These are phyloP conservation scores for Yamadazyma aaseri DNA, from an alignment of 1,139 yeast species.

Conservation along the genomic window DNA sequence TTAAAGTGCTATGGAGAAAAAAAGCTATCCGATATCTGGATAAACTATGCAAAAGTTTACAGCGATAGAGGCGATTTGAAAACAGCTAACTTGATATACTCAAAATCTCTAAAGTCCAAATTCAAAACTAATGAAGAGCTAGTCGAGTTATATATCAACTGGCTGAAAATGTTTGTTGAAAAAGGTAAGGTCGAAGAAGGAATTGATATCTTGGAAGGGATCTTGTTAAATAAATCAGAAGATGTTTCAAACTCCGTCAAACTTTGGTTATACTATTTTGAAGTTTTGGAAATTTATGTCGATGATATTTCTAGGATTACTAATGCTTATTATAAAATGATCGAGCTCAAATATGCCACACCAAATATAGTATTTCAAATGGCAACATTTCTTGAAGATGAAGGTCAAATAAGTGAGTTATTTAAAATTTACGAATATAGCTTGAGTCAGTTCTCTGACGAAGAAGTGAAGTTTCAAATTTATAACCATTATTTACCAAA, in stretches of 20 bases:
- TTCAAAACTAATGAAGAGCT: constrained; percentile 62
- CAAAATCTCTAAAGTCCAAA: constrained; percentile 71
- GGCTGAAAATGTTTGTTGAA: constrained; percentile 69
- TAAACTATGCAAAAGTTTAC: constrained; percentile 64
- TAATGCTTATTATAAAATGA: constrained; percentile 56
- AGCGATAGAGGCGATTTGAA: constrained; percentile 52
- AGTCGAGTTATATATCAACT: constrained; percentile 63
- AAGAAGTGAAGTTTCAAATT: constrained; percentile 59
- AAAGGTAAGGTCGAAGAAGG: constrained; percentile 48
- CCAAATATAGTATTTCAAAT: constrained; percentile 66
- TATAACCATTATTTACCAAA: constrained; percentile 70
- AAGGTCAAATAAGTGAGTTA: constrained; percentile 48
- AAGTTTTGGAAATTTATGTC: constrained; percentile 63
- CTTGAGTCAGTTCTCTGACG: constrained; percentile 55
- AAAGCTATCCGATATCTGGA: constrained; percentile 62
- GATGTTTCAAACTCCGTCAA: constrained; percentile 52
- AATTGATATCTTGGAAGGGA: constrained; percentile 48
- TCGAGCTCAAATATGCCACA: constrained; percentile 66
- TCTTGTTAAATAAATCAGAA: constrained; percentile 29
- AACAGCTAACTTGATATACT: constrained; percentile 63
- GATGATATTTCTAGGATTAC: constrained; percentile 23
- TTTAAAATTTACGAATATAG: constrained; percentile 71
- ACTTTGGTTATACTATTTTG: constrained; percentile 76
- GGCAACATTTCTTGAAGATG: constrained; percentile 58
- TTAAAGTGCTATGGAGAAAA: constrained; percentile 41